Conservation (phyloP, 192 early-diverging fungal genomes). For the Haplosporangium gracile region DNA sequence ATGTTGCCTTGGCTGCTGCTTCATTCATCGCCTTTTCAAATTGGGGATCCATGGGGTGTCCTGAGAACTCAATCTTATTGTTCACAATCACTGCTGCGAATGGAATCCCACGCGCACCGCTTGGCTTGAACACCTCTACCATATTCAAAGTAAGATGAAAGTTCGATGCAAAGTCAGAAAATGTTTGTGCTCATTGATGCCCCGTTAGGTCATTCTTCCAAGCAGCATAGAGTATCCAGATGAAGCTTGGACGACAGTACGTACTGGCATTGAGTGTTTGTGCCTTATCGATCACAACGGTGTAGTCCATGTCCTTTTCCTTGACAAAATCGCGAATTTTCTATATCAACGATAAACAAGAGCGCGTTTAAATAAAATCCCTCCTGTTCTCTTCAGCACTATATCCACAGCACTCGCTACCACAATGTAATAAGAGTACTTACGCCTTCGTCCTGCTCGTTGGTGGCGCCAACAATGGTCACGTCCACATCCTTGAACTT, state of each 20-base stretch:
- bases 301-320: conserved; percentile 65
- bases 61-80: conserved; percentile 63
- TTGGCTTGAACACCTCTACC: conserved; percentile 58
- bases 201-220: not conserved
- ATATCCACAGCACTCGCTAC: not conserved
- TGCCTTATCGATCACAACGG: conserved; percentile 64
- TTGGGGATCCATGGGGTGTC: conserved; percentile 65
- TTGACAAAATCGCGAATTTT: conserved; percentile 64
- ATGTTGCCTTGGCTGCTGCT: conserved; percentile 39
- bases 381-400: not conserved
- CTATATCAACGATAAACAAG: conserved; percentile 16
- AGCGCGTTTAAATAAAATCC: not conserved
- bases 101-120: conserved; percentile 66
- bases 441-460: conserved; percentile 63
- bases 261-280: conserved; percentile 39
- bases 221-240: not conserved
- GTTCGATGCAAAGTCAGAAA: not conserved
- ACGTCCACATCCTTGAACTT: conserved; percentile 64
- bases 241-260: not conserved
- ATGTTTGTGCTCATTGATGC: not conserved
- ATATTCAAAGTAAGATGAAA: not conserved
- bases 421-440: not conserved
- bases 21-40: conserved; percentile 48
- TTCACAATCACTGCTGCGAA: conserved; percentile 62
- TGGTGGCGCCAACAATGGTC: conserved; percentile 64